phyloP scores from a whole-genome alignment of 225 moss, liverwort and hornwort genomes.

The Asterella californica region DNA sequence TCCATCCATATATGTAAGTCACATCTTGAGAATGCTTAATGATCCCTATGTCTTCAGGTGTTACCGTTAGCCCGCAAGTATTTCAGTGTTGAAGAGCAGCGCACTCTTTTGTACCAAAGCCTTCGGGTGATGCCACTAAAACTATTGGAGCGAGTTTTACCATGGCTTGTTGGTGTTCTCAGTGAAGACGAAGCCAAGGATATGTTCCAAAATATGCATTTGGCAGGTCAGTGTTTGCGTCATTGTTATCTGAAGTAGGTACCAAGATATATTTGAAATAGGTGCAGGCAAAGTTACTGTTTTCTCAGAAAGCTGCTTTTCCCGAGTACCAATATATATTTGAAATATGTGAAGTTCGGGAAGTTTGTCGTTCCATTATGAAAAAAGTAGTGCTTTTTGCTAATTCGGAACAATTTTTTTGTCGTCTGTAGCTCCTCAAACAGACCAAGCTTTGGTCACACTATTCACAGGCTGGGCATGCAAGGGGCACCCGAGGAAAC shows the following conservation, averaged over 20 bases:
- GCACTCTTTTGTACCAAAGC: slow-evolving; percentile 82
- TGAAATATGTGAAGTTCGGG: neutral
- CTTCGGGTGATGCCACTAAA: slow-evolving; percentile 95
- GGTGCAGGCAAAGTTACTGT: no score
- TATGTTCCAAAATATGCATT: slow-evolving; percentile 89
- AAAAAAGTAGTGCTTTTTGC: neutral
- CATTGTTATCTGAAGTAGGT: neutral
- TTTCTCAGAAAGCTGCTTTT: no score
- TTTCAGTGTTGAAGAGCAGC: slow-evolving; percentile 92
- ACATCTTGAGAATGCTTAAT: no score
- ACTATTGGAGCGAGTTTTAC: slow-evolving; percentile 83
- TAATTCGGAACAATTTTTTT: neutral
- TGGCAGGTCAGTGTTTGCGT: slow-evolving; percentile 58
- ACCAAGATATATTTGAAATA: no score
- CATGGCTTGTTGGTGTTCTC: slow-evolving; percentile 85
- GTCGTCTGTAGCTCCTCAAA: slow-evolving; percentile 63
- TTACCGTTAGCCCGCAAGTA: slow-evolving; percentile 70
- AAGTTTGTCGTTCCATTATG: neutral
- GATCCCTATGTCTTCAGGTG: slow-evolving; percentile 39
- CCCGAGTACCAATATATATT: no score
- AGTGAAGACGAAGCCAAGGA: slow-evolving; percentile 91
- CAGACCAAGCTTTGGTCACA: slow-evolving; percentile 92
- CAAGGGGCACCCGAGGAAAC: slow-evolving; percentile 76
- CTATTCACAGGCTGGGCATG: slow-evolving; percentile 99
- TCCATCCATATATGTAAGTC: no score